A percentile compares a stretch with the other conserved stretches of the same genome.
phyloP scores from a whole-genome alignment of 345 rosid genomes.

The Cardamine resedifolia region DNA sequence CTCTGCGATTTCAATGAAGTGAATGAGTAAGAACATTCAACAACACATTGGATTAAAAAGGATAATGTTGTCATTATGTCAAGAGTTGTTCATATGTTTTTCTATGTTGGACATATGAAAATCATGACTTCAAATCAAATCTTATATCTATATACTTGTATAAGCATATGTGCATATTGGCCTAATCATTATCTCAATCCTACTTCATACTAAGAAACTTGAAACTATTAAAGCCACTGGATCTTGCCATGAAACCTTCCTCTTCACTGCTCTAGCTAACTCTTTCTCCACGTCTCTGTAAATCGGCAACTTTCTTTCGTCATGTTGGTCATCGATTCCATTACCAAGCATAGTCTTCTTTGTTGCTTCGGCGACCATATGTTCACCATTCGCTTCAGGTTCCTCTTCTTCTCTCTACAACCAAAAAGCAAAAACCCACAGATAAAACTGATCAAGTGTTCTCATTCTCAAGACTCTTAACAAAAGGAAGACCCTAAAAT shows the following conservation, averaged over 20 bases:
- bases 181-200: slow-evolving; percentile 18
- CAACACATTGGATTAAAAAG: not conserved
- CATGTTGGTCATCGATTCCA: slow-evolving; percentile 50
- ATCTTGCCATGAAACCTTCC: slow-evolving; percentile 97
- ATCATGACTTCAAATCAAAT: not conserved
- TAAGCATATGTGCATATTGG: slow-evolving; percentile 30
- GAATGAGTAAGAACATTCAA: not conserved
- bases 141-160: slow-evolving; percentile 9
- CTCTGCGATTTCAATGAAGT: not conserved
- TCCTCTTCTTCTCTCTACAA: slow-evolving; percentile 85
- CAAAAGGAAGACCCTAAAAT: not conserved
- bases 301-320: slow-evolving; percentile 50
- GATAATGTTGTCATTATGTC: not conserved
- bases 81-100: not conserved
- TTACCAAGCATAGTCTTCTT: slow-evolving; percentile 39
- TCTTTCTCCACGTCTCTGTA: slow-evolving; percentile 64
- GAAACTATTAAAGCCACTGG: slow-evolving; percentile 80
- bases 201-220: slow-evolving; percentile 20
- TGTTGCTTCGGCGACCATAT: slow-evolving; percentile 43
- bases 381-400: slow-evolving; percentile 41
- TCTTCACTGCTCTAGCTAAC: slow-evolving; percentile 58
- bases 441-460: no score
- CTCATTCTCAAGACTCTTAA: not conserved
- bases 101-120: not conserved
- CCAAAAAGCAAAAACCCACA: slow-evolving; percentile 20